Conservation (phyloP, 495 filamentous ascomycete species). For the Trypethelium eluteriae region DNA sequence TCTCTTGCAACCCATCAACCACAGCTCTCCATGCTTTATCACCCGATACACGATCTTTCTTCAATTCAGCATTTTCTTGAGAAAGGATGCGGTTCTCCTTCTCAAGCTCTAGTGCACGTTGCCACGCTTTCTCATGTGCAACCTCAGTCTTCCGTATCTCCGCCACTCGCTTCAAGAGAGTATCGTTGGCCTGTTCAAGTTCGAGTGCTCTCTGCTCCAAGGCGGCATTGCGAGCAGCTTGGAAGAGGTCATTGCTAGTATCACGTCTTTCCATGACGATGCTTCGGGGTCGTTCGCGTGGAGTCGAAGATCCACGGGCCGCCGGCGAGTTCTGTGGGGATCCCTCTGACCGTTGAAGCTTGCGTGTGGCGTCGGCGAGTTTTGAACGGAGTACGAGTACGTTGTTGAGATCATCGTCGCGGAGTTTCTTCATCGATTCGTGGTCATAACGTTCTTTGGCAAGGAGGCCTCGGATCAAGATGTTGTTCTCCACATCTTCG, state of each 20-base stretch:
- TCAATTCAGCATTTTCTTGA: not conserved
- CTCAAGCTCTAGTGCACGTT: conserved; percentile 19
- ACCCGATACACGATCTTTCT: not conserved
- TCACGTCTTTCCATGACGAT: conserved; percentile 24
- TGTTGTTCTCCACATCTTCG: conserved; percentile 33
- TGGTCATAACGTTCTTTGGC: conserved; percentile 31
- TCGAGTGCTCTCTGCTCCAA: conserved; percentile 33
- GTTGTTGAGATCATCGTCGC: conserved; percentile 33
- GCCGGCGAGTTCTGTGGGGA: not conserved
- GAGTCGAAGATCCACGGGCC: not conserved
- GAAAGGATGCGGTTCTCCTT: not conserved
- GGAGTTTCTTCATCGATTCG: conserved; percentile 29
- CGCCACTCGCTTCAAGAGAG: conserved; percentile 15
- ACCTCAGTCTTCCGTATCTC: conserved; percentile 12
- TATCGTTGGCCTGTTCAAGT: conserved; percentile 29
- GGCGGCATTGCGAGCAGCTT: conserved; percentile 30
- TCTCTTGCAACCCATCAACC: conserved; percentile 7
- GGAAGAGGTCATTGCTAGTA: conserved; percentile 29
- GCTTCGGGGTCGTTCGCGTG: conserved; percentile 12
- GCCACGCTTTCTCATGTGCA: conserved; percentile 17
- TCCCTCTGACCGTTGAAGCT: conserved; percentile 20
- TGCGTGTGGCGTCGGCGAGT: conserved; percentile 29
- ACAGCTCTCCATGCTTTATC: conserved; percentile 8
- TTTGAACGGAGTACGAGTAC: conserved; percentile 27
- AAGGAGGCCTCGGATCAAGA: conserved; percentile 30